Conservation (phyloP, 768 basidiomycete species). For the Tricholoma hemisulphureum region DNA sequence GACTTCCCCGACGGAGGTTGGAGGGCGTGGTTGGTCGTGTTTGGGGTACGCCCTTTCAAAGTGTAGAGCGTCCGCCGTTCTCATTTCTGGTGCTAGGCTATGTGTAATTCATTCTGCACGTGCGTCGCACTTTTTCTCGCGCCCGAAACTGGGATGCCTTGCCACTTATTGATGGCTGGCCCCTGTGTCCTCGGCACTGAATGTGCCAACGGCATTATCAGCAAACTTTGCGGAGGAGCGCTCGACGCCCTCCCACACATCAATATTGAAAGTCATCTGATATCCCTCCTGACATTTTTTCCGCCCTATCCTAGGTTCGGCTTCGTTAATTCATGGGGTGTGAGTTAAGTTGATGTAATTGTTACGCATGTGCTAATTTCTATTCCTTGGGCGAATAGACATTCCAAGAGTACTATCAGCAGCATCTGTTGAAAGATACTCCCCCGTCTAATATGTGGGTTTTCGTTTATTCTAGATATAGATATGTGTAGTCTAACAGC, state of each 20-base stretch:
- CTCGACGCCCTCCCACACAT: no score
- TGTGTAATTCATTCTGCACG: constrained; percentile 48
- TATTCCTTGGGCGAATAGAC: constrained; percentile 38
- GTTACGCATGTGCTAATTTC: neutral
- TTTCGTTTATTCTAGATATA: neutral
- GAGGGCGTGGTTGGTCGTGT: constrained; percentile 44
- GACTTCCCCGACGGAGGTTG: constrained; percentile 44
- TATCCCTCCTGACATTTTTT: neutral
- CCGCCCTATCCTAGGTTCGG: constrained; percentile 47
- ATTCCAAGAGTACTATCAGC: constrained; percentile 73
- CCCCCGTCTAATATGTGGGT: constrained; percentile 67
- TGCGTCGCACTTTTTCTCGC: constrained; percentile 24
- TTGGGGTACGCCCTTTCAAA: constrained; percentile 33
- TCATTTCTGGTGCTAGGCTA: constrained; percentile 28
- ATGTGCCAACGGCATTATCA: neutral
- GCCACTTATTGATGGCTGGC: no score
- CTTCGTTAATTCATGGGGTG: constrained; percentile 74
- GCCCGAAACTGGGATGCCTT: neutral
- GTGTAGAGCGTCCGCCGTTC: neutral
- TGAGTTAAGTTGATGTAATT: constrained; percentile 29
- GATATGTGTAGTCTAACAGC: neutral
- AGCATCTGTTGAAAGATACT: constrained; percentile 44
- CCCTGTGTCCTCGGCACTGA: neutral
- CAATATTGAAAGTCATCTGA: neutral
- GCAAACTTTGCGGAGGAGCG: neutral